Percentiles rank a stretch among this genome's conserved stretches.
phyloP scores from a whole-genome alignment of 2,329 filamentous ascomycete species.

The Verticillium alfalfae region DNA sequence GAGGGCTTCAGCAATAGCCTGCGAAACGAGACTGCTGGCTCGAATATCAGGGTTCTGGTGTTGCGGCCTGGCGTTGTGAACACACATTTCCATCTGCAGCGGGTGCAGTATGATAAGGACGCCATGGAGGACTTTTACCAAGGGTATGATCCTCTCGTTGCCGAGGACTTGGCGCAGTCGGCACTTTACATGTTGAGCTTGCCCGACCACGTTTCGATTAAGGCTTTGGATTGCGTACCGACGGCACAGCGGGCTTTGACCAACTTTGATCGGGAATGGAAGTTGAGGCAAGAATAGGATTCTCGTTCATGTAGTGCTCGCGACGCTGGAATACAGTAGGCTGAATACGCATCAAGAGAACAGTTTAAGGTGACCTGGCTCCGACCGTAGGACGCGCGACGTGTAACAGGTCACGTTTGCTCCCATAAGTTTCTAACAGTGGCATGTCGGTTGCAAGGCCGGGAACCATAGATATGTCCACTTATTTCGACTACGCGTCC shows the following conservation, averaged over 20 bases:
- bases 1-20: slow-evolving; percentile 44
- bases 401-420: no score
- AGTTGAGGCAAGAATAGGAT: neutral
- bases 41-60: slow-evolving; percentile 39
- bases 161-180: slow-evolving; percentile 34
- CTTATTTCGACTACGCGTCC: no score
- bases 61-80: slow-evolving; percentile 40
- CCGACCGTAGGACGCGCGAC: no score
- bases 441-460: no score
- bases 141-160: slow-evolving; percentile 24
- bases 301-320: neutral
- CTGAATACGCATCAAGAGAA: no score
- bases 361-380: no score
- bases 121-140: slow-evolving; percentile 30
- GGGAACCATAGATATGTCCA: no score
- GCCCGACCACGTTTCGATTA: slow-evolving; percentile 27
- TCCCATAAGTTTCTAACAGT: no score
- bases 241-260: slow-evolving; percentile 13
- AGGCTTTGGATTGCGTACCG: slow-evolving; percentile 40
- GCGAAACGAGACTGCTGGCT: slow-evolving; percentile 37
- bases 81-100: slow-evolving; percentile 39
- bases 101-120: slow-evolving; percentile 35
- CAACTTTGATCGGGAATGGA: neutral
- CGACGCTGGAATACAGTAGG: no score
- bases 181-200: slow-evolving; percentile 35